Percentiles rank a stretch among this genome's conserved stretches.
Conservation (phyloP, 164 flowering plant genomes). For the Annona cherimola region DNA sequence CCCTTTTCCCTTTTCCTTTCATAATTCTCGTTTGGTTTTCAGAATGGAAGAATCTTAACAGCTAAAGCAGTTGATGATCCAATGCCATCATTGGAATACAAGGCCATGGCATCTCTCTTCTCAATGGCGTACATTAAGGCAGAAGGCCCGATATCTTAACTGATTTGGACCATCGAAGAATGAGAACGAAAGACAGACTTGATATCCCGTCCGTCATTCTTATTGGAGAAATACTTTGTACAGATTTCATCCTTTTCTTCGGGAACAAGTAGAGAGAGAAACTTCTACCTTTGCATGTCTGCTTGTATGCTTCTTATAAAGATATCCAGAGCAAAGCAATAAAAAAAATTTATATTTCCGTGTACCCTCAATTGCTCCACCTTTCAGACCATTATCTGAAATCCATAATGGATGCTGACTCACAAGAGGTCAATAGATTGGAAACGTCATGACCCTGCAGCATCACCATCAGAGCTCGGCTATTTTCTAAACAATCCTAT, state of each 20-base stretch:
- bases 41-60: conserved; percentile 12
- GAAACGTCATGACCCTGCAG: too few relatives aligned
- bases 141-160: not conserved
- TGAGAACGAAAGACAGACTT: not conserved
- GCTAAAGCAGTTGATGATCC: conserved; percentile 14
- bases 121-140: not conserved
- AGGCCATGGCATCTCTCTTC: not conserved
- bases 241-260: not conserved
- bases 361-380: too few relatives aligned
- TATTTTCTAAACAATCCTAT: too few relatives aligned
- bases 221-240: not conserved
- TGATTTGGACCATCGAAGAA: not conserved
- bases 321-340: not conserved
- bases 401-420: too few relatives aligned
- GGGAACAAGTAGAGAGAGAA: not conserved
- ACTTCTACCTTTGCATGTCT: conserved; percentile 1
- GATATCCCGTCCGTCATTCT: not conserved
- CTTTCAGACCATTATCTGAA: too few relatives aligned
- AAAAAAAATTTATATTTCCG: too few relatives aligned
- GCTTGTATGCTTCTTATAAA: not conserved
- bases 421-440: too few relatives aligned
- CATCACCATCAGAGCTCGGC: too few relatives aligned
- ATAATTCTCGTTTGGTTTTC: not conserved
- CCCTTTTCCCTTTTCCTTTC: too few relatives aligned
- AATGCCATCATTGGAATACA: not conserved